These are phyloP conservation scores for Pyrenophora graminea DNA, from an alignment of 2,329 filamentous ascomycete genomes.

Conservation along the genomic window DNA sequence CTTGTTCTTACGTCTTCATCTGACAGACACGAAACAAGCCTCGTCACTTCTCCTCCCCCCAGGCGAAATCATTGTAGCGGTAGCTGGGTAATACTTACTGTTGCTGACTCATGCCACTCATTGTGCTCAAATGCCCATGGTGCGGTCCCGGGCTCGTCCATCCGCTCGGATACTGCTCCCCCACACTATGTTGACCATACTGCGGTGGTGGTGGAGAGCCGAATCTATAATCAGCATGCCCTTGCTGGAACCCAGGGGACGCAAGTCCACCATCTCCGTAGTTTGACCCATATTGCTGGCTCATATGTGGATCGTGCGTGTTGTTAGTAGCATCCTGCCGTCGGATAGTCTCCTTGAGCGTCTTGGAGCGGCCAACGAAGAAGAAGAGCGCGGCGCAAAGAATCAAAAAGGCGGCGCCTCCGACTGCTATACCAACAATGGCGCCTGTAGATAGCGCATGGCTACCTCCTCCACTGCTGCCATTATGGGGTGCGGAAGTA, in stretches of 20 bases:
- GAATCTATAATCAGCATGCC: constrained; percentile 19
- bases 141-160: constrained; percentile 26
- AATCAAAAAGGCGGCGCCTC: constrained; percentile 65
- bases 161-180: constrained; percentile 28
- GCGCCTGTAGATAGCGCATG: constrained; percentile 44
- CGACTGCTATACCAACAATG: constrained; percentile 62
- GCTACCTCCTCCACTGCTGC: background rate
- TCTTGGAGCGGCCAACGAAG: constrained; percentile 59
- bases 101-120: constrained; percentile 26
- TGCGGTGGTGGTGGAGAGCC: constrained; percentile 22
- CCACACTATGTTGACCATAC: constrained; percentile 33
- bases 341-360: constrained; percentile 31
- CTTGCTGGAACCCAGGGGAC: constrained; percentile 8
- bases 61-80: too few species aligned
- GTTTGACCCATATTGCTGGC: constrained; percentile 2
- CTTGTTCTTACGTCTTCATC: background rate
- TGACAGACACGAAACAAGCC: too few species aligned
- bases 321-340: constrained; percentile 6
- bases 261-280: constrained; percentile 13
- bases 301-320: constrained; percentile 1
- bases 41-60: too few species aligned
- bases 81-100: constrained; percentile 24
- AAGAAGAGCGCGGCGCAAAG: constrained; percentile 66
- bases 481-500: constrained; percentile 2
- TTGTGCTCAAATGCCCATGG: constrained; percentile 24